These are phyloP conservation scores for Chenopodium berlandieri DNA, from an alignment of 148 eudicot genomes.

Conservation along the genomic window DNA sequence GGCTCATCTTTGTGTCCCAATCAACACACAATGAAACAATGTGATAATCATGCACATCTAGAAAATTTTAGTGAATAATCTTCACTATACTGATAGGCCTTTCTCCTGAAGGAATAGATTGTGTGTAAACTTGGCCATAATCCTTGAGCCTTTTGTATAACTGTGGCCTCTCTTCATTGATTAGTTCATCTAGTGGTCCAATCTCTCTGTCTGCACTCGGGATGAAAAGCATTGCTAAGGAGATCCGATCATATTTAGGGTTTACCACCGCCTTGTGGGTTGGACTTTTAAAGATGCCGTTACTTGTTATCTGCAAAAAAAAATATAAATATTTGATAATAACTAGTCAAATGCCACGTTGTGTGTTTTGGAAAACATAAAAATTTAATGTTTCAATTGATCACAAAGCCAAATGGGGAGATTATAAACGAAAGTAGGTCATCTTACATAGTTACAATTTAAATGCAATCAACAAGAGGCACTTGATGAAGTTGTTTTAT, in stretches of 20 bases:
- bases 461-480: too few species aligned
- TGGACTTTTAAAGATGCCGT: slow-evolving; percentile 37
- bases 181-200: background rate
- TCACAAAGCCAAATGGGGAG: too few species aligned
- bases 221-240: background rate
- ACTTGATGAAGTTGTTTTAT: too few species aligned
- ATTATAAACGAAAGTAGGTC: too few species aligned
- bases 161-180: background rate
- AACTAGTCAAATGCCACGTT: too few species aligned
- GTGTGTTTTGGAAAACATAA: too few species aligned
- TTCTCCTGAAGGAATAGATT: background rate
- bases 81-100: background rate
- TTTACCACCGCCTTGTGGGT: slow-evolving; percentile 28
- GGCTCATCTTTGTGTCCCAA: too few species aligned
- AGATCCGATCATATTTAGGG: background rate
- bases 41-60: too few species aligned
- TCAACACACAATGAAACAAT: too few species aligned
- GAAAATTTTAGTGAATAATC: background rate
- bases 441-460: too few species aligned
- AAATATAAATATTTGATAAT: too few species aligned
- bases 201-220: background rate
- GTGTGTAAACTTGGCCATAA: slow-evolving; percentile 1
- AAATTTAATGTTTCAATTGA: too few species aligned
- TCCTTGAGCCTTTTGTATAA: background rate
- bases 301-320: slow-evolving; percentile 30